A percentile compares a stretch with the other conserved stretches of the same genome.
Evolutionary conservation across 805 yeast species (phyloP).

Genomic region (Sugiyamaella floridensis): DNA sequence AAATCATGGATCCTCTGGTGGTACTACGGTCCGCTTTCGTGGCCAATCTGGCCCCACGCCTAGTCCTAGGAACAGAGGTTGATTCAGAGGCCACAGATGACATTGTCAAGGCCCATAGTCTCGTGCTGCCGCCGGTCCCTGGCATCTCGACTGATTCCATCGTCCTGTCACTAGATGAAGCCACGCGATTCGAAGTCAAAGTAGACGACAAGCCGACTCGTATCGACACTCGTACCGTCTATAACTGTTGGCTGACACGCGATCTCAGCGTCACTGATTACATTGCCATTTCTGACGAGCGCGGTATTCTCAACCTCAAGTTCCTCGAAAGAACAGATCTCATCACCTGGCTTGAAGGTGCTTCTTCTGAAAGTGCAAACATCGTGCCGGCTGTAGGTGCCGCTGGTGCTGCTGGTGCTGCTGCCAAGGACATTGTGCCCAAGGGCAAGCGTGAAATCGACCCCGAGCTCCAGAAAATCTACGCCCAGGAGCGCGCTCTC

Average conservation of each 20-base stretch:
- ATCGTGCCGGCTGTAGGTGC: constrained; percentile 27
- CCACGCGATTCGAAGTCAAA: constrained; percentile 44
- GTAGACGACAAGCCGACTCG: constrained; percentile 6
- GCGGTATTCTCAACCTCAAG: constrained; percentile 61
- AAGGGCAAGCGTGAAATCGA: constrained; percentile 34
- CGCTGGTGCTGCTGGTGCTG: constrained; percentile 10
- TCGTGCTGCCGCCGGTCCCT: constrained; percentile 26
- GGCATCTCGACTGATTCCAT: constrained; percentile 13
- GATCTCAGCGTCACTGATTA: constrained; percentile 77
- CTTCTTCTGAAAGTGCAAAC: constrained; percentile 52
- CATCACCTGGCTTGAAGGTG: constrained; percentile 72
- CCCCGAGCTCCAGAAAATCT: constrained; percentile 44
- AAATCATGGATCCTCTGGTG: constrained; percentile 25
- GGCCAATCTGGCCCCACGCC: constrained; percentile 20
- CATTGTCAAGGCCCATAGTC: constrained; percentile 31
- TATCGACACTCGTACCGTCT: constrained; percentile 48
- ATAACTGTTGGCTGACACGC: constrained; percentile 71
- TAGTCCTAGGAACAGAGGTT: constrained; percentile 20
- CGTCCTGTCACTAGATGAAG: constrained; percentile 35
- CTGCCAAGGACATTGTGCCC: neutral
- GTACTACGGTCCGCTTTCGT: constrained; percentile 29
- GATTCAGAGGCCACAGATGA: constrained; percentile 30
- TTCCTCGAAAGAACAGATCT: constrained; percentile 83
- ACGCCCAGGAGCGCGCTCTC: constrained; percentile 37
- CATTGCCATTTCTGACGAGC: constrained; percentile 60